Evolutionary conservation across 148 eudicot species (phyloP), one percentile per base, ranked within the genome.

Genomic region (Tetragonia tetragonoides): DNA sequence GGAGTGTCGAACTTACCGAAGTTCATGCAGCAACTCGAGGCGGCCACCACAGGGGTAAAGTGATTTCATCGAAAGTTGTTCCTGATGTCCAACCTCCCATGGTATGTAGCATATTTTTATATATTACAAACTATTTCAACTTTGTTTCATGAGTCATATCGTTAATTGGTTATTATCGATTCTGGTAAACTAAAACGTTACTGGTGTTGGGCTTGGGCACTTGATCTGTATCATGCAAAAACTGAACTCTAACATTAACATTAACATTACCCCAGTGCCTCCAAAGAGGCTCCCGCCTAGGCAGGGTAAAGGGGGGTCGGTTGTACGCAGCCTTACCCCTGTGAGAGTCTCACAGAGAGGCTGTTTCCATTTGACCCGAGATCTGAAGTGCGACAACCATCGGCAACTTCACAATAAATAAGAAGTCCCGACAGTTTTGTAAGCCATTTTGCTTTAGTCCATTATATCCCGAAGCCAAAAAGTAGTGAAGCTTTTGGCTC

Each of bases 61-160:
- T 92, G 68, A 87, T 92, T 70, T 89, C 95, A 16, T 84, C 93
- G 49, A 78, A 81, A 75, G 88, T 88, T 64, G 84, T 90, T 21
- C 90, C 88, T 39, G 91, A 92, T 78, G 97, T 92, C 47, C 97
- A 92, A 85, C 97, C 97, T 83, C 97, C 97, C 21, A 90, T 90
- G 93, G 97, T 92, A 88, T 75, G 82, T 39, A 38, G 7, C 75
- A 40, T 23, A 46, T 23, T 17, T 0, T 17, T 0, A 70, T 40
- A 34, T 28, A 10, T 42, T 38, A 16, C 34, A 40, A 42, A 72
- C 37, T 6, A 56, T 24, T 56, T 79, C 41, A 3, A 11, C 56
- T 51, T 68, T 75, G 37, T 68, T 65, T 63, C 54, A 39, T 61
- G 72, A 41, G 7, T 17, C 46, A 28, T 47, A 20, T 62, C 21